Conservation (phyloP, 371 early-diverging fungal genomes). For the Mucor racemosus region DNA sequence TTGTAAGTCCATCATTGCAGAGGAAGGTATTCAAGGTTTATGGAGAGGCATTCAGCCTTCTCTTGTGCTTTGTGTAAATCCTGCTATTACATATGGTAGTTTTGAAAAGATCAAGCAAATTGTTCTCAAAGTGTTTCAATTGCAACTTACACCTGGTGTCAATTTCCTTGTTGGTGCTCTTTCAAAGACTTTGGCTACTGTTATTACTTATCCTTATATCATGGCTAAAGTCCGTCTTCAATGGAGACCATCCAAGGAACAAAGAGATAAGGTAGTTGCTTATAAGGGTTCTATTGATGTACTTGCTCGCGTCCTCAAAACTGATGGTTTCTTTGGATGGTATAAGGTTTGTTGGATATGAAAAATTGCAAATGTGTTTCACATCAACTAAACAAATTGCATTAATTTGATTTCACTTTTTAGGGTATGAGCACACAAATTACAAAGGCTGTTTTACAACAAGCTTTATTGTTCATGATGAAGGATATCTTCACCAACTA, state of each 20-base stretch:
- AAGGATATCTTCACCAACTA: conserved; percentile 87
- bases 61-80: conserved; percentile 90
- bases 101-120: conserved; percentile 89
- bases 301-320: conserved; percentile 74
- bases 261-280: conserved; percentile 50
- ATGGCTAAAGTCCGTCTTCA: conserved; percentile 97
- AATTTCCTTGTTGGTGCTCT: conserved; percentile 91
- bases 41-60: conserved; percentile 93
- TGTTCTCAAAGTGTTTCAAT: conserved; percentile 45
- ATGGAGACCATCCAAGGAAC: conserved; percentile 85
- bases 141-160: conserved; percentile 71
- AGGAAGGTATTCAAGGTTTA: conserved; percentile 86
- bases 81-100: conserved; percentile 96
- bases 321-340: conserved; percentile 89
- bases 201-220: conserved; percentile 93
- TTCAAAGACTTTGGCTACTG: conserved; percentile 89
- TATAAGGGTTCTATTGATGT: conserved; percentile 91
- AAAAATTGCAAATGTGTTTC: too few relatives aligned
- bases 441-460: conserved; percentile 93
- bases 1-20: conserved; percentile 69
- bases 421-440: conserved; percentile 97
- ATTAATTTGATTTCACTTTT: too few relatives aligned
- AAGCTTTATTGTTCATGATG: conserved; percentile 93
- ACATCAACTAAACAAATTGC: too few relatives aligned
- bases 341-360: conserved; percentile 71